Evolutionary conservation across 192 early-diverging fungal species (phyloP).

Genomic region (Coemansia sp.): DNA sequence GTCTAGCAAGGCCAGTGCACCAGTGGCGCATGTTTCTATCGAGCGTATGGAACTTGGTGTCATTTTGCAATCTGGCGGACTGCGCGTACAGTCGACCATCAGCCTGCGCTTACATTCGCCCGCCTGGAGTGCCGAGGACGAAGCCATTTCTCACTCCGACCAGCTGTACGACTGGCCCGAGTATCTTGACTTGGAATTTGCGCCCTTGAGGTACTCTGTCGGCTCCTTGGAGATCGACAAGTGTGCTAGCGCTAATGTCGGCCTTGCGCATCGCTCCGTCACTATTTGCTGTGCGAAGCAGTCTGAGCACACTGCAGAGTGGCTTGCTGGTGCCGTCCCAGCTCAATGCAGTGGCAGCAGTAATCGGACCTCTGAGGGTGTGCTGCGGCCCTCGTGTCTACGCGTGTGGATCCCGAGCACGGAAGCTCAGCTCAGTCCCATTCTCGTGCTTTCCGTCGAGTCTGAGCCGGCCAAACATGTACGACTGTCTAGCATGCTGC

Average conservation of each 20-base stretch:
- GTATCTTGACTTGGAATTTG: slow-evolving; percentile 12
- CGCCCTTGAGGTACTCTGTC: slow-evolving; percentile 1
- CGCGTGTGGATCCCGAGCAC: slow-evolving; percentile 8
- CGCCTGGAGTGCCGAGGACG: not conserved
- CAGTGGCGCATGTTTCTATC: not conserved
- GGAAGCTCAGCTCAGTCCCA: not conserved
- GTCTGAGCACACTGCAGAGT: not conserved
- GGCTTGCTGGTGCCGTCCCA: slow-evolving; percentile 1
- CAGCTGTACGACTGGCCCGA: slow-evolving; percentile 7
- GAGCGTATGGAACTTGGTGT: not conserved
- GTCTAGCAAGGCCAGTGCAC: not conserved
- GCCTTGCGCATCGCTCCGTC: slow-evolving; percentile 2
- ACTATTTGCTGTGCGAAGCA: not conserved
- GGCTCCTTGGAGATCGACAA: not conserved
- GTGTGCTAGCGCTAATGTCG: not conserved
- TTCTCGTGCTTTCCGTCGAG: slow-evolving; percentile 3
- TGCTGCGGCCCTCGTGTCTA: slow-evolving; percentile 1
- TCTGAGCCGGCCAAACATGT: slow-evolving; percentile 8
- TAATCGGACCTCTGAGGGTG: not conserved
- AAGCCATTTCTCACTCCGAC: not conserved
- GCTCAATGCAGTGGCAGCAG: not conserved
- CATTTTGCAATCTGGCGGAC: not conserved
- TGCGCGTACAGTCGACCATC: slow-evolving; percentile 4
- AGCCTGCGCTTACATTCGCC: slow-evolving; percentile 1
- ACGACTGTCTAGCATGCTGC: slow-evolving; percentile 5